A percentile compares a stretch with the other conserved stretches of the same genome.
phyloP scores from a whole-genome alignment of 768 basidiomycete genomes.

The Hericium rajendrae region DNA sequence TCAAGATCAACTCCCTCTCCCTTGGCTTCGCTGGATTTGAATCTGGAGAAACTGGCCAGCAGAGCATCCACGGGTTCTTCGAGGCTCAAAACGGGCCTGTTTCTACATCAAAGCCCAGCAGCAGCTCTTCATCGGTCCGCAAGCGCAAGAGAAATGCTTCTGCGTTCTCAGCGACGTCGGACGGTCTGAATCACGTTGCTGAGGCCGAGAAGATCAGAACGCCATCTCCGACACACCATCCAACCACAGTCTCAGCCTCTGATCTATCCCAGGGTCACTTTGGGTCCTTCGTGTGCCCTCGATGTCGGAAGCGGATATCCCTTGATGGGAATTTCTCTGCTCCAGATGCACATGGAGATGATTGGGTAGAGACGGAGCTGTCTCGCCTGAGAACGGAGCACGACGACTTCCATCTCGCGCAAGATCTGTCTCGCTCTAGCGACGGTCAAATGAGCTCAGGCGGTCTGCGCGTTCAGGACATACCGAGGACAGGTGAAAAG shows the following conservation, averaged over 20 bases:
- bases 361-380: conserved; percentile 19
- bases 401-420: conserved; percentile 83
- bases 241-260: neutral
- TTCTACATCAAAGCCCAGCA: neutral
- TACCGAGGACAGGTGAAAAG: conserved; percentile 8
- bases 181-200: neutral
- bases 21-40: conserved; percentile 77
- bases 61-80: conserved; percentile 84
- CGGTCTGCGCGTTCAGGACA: conserved; percentile 6
- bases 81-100: conserved; percentile 23
- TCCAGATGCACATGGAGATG: conserved; percentile 19
- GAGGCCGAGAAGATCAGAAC: neutral
- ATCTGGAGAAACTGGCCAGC: conserved; percentile 66
- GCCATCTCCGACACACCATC: neutral
- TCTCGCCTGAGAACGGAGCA: conserved; percentile 57
- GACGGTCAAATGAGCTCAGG: conserved; percentile 14
- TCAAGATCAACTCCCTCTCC: conserved; percentile 65
- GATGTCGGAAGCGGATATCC: neutral
- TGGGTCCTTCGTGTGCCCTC: neutral
- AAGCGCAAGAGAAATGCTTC: conserved; percentile 26
- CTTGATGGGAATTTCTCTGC: neutral
- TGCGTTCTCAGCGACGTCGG: neutral
- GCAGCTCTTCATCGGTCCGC: conserved; percentile 5
- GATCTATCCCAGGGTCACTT: neutral
- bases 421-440: conserved; percentile 46